Evolutionary conservation across 139 green algal species (phyloP).

Genomic region (Tetradesmus lagerheimii): DNA sequence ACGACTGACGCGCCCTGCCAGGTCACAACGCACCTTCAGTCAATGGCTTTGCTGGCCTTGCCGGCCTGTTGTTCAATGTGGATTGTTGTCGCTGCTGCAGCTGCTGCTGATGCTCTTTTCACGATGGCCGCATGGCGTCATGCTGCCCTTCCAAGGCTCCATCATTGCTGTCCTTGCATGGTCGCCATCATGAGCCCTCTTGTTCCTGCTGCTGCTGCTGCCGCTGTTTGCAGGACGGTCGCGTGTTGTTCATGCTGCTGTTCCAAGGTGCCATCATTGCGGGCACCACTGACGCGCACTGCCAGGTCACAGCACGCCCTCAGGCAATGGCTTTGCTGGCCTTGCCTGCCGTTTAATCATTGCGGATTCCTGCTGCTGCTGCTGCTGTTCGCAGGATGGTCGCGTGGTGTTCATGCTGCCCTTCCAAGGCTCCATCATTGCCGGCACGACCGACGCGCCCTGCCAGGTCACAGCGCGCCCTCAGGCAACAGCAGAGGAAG

Average conservation of each 20-base stretch:
- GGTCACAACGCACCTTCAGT: conserved; percentile 77
- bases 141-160: too few species aligned
- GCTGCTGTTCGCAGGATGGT: conserved; percentile 77
- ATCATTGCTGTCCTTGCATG: too few species aligned
- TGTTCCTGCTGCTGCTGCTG: not conserved
- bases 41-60: too few species aligned
- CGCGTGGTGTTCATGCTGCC: conserved; percentile 98
- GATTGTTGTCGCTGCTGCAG: too few species aligned
- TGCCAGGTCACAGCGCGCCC: conserved; percentile 79
- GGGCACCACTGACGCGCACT: conserved; percentile 88
- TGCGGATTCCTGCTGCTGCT: not conserved
- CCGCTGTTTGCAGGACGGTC: conserved; percentile 76
- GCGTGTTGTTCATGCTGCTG: conserved; percentile 98
- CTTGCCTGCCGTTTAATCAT: too few species aligned
- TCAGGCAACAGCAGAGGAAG: conserved; percentile 81
- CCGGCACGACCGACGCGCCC: conserved; percentile 91
- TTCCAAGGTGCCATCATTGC: conserved; percentile 90
- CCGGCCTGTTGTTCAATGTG: too few species aligned
- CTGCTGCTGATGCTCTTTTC: too few species aligned
- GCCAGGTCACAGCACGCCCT: conserved; percentile 75
- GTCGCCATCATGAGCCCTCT: too few species aligned
- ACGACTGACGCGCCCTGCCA: conserved; percentile 85
- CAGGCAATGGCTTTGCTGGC: too few species aligned
- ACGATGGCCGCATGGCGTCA: too few species aligned
- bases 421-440: conserved; percentile 88